Base-by-base conservation (phyloP, 495 filamentous ascomycete genomes). In the Xylaria castorea region DNA sequence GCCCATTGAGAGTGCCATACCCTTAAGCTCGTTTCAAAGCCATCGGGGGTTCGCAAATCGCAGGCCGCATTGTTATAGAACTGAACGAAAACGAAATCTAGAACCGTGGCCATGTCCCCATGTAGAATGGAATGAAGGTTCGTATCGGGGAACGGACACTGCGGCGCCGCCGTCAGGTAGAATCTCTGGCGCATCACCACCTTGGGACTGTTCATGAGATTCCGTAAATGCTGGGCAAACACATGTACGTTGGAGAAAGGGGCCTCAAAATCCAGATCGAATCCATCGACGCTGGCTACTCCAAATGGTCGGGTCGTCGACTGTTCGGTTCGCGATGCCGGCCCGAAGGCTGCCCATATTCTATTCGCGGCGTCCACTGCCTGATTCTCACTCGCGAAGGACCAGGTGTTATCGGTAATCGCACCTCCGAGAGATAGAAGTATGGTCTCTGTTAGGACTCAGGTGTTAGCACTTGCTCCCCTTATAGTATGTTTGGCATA, bases 21-120 rank as follows among this genome's bases (percentile, higher is more conserved):
- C 4, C 22, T 12, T 36, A 63, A 76, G 25, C 42, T 34, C 22
- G 66, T 30, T 0, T 77, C 36, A 2, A 85, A 83, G 1, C 80
- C n/a, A 12, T 76, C 71, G 79, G 85, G 92, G 20, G 81, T 81
- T 50, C 84, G 82, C 5, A 89, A 78, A n/a, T 91, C 91, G 79
- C 91, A 92, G 38, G 68, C 55, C 74, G 81, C 86, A 81, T 91
- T 91, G 73, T 85, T 85, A 71, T 84, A 93, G 83, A 92, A 93
- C 76, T 93, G 91, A 4, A 92, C 87, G 76, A 86, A 91, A 38
- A 93, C 77, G 58, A 90, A 91, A 73, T 93, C 91, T 51, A 91
- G 86, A 7, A 75, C 76, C 25, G 88, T 84, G 12, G 84, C 79
- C 20, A n/a, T 22, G 55, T 70, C 44, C 1, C 81, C 83, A 50